phyloP scores from a whole-genome alignment of 768 basidiomycete genomes.

The Coprinellus micaceus region DNA sequence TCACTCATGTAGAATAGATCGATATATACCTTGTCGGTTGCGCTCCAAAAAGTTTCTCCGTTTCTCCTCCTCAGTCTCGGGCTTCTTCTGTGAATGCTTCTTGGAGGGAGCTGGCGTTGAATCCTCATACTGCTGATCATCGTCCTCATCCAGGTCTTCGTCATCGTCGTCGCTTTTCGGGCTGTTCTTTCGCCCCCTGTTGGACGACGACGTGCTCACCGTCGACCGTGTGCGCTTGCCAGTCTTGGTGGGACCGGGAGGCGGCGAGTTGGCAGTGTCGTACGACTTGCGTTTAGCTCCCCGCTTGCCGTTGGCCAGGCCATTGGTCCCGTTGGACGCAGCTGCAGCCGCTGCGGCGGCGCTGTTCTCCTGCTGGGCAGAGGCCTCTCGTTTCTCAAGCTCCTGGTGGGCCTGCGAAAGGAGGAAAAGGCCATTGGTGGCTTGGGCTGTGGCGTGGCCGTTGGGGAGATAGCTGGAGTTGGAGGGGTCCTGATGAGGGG shows the following conservation, averaged over 20 bases:
- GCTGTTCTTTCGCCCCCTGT: constrained; percentile 28
- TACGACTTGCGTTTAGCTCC: constrained; percentile 71
- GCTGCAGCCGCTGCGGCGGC: constrained; percentile 16
- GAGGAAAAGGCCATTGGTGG: constrained; percentile 90
- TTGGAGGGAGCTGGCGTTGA: constrained; percentile 21
- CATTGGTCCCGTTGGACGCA: constrained; percentile 30
- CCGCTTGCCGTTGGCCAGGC: constrained; percentile 42
- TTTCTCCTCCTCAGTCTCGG: constrained; percentile 98
- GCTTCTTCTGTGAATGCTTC: constrained; percentile 51
- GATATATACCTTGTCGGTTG: constrained; percentile 84
- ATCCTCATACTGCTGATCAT: constrained; percentile 37
- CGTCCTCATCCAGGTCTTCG: constrained; percentile 38
- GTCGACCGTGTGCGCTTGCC: constrained; percentile 39
- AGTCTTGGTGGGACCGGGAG: constrained; percentile 20
- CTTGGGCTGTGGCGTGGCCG: constrained; percentile 60
- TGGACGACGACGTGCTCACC: constrained; percentile 14
- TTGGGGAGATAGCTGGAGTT: constrained; percentile 37
- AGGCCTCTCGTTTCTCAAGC: constrained; percentile 89
- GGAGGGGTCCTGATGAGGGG: constrained; percentile 1
- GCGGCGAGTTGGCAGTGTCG: constrained; percentile 37
- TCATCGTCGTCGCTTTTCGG: constrained; percentile 35
- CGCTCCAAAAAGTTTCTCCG: constrained; percentile 94
- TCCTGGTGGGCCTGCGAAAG: constrained; percentile 95
- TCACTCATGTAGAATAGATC: too few species aligned
- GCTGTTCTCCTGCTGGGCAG: constrained; percentile 55